These are phyloP conservation scores for Brachypodium distachyon DNA, from an alignment of 202 grass and related monocot species.

Conservation along the genomic window DNA sequence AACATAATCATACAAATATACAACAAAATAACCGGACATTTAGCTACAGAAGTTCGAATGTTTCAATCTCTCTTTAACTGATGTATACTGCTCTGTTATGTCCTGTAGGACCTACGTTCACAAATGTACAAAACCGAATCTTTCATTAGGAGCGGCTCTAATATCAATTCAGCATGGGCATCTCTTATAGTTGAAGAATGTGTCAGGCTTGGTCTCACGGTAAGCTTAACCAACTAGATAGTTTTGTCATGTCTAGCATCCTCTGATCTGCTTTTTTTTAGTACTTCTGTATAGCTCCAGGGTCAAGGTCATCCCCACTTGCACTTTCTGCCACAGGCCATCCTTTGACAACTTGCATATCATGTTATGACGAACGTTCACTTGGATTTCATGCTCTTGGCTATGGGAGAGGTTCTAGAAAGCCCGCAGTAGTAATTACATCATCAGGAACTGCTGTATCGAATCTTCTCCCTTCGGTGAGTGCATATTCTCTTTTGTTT, in stretches of 20 bases:
- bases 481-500: slow-evolving; percentile 18
- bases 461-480: slow-evolving; percentile 94
- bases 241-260: slow-evolving; percentile 17
- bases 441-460: slow-evolving; percentile 98
- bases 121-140: slow-evolving; percentile 15
- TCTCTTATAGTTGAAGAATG: slow-evolving; percentile 97
- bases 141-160: slow-evolving; percentile 55
- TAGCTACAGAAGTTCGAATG: slow-evolving; percentile 1
- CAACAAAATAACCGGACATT: background rate
- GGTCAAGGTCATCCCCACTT: slow-evolving; percentile 94
- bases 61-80: background rate
- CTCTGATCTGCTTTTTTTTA: slow-evolving; percentile 45
- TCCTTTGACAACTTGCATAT: slow-evolving; percentile 80
- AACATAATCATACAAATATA: background rate
- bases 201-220: slow-evolving; percentile 85
- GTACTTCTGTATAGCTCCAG: slow-evolving; percentile 98
- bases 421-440: slow-evolving; percentile 79
- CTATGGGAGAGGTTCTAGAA: slow-evolving; percentile 70
- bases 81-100: slow-evolving; percentile 4
- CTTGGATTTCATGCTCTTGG: slow-evolving; percentile 98
- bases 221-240: slow-evolving; percentile 38
- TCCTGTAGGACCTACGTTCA: slow-evolving; percentile 34
- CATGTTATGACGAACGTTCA: slow-evolving; percentile 95
- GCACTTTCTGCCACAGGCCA: slow-evolving; percentile 74
- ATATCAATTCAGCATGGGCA: slow-evolving; percentile 84